Evolutionary conservation across 75 land plant species (phyloP).

Genomic region (Cunninghamia lanceolata): DNA sequence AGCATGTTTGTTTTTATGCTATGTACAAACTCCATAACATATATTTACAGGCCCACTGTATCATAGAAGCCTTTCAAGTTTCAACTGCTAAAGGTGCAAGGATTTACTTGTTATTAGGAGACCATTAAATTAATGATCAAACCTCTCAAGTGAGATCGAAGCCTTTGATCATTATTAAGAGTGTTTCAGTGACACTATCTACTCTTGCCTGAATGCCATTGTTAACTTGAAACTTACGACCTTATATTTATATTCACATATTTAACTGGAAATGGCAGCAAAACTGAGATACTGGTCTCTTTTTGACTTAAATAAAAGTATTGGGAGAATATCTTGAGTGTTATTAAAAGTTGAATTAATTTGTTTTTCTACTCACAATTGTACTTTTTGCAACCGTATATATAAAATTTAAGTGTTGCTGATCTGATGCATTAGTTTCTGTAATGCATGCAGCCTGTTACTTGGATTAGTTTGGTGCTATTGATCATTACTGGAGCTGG

Average conservation of each 20-base stretch:
- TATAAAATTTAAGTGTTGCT: background rate
- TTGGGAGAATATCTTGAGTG: background rate
- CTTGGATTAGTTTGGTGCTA: conserved; percentile 86
- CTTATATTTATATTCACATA: background rate
- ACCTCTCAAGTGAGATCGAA: background rate
- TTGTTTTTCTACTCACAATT: background rate
- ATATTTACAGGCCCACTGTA: background rate
- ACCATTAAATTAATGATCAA: background rate
- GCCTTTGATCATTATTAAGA: background rate
- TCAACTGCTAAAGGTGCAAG: background rate
- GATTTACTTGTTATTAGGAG: background rate
- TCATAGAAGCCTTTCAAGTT: background rate
- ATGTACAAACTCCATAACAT: background rate
- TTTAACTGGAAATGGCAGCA: background rate
- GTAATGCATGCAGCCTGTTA: conserved; percentile 75
- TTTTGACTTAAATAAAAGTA: background rate
- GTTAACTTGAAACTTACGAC: background rate
- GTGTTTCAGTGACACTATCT: background rate
- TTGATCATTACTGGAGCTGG: conserved; percentile 78
- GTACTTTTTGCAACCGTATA: background rate
- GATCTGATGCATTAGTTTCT: conserved; percentile 3
- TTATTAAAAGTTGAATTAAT: background rate
- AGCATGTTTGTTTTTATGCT: background rate
- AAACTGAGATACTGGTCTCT: background rate
- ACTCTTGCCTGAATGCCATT: background rate